A percentile compares a stretch with the other conserved stretches of the same genome.
Conservation (phyloP, 768 basidiomycete genomes). For the Agaricus subrufescens region DNA sequence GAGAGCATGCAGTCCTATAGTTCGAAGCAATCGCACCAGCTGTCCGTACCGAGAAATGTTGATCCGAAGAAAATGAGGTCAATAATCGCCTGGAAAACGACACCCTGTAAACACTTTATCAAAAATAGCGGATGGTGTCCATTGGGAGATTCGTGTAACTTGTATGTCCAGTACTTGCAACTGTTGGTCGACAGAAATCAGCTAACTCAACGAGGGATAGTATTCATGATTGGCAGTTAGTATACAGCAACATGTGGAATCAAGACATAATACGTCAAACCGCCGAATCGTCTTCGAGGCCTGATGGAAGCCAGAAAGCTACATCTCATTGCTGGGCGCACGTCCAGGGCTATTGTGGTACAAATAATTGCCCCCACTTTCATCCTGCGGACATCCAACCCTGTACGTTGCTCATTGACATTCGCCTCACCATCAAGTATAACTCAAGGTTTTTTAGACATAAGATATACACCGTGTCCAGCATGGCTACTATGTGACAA, state of each 20-base stretch:
- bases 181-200: not conserved
- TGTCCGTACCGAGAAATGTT: not conserved
- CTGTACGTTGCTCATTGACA: slow-evolving; percentile 22
- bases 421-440: not conserved
- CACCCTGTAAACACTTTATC: slow-evolving; percentile 36
- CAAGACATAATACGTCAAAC: slow-evolving; percentile 6
- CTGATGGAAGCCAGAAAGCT: slow-evolving; percentile 10
- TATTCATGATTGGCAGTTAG: slow-evolving; percentile 26
- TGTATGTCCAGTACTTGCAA: slow-evolving; percentile 25
- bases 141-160: slow-evolving; percentile 33
- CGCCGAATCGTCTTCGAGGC: slow-evolving; percentile 2
- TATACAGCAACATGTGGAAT: slow-evolving; percentile 15
- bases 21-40: not conserved
- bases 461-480: slow-evolving; percentile 30
- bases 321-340: slow-evolving; percentile 33
- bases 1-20: not conserved
- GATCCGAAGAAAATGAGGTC: slow-evolving; percentile 10
- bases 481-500: slow-evolving; percentile 25
- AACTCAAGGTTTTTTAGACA: slow-evolving; percentile 17
- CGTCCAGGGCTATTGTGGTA: slow-evolving; percentile 22
- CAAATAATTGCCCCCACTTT: slow-evolving; percentile 12
- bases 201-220: slow-evolving; percentile 14
- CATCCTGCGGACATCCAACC: slow-evolving; percentile 24
- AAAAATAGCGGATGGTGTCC: slow-evolving; percentile 40
- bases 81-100: slow-evolving; percentile 26